Evolutionary conservation across 225 moss, liverwort and hornwort species (phyloP).

Genomic region (Rhytidiadelphus loreus): DNA sequence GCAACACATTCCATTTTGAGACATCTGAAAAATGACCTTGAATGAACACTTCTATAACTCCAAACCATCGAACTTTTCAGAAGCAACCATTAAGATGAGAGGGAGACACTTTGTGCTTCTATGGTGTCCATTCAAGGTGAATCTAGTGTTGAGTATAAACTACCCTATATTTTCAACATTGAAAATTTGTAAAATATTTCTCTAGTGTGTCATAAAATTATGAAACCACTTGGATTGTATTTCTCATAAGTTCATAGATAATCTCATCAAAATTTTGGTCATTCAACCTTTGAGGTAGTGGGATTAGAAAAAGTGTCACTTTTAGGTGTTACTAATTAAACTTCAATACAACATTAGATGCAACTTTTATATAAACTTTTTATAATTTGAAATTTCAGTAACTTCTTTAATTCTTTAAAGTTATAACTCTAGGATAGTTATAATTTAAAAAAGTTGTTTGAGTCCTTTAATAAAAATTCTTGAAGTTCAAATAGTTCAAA

Average conservation of each 20-base stretch:
- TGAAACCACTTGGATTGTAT: too few species aligned
- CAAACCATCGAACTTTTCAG: background rate
- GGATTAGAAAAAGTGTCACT: background rate
- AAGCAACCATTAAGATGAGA: background rate
- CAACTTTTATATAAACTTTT: background rate
- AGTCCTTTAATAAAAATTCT: background rate
- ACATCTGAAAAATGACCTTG: too few species aligned
- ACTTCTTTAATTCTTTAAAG: too few species aligned
- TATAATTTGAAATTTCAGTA: background rate
- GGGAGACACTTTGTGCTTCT: background rate
- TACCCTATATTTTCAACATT: background rate
- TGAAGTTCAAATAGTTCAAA: background rate
- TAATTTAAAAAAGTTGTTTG: background rate
- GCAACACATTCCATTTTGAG: too few species aligned
- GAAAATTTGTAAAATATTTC: background rate
- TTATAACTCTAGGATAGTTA: background rate
- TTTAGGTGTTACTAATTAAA: background rate
- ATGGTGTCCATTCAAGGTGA: accelerated
- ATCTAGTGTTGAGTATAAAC: background rate
- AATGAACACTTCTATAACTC: background rate
- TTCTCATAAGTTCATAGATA: too few species aligned
- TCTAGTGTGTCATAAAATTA: accelerated
- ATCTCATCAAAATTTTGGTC: background rate
- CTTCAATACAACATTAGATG: background rate
- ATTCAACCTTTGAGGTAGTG: background rate